Evolutionary conservation across 2,329 filamentous ascomycete genomes (phyloP).

Genomic region (Xenosphaeropsis pyriputrescens): DNA sequence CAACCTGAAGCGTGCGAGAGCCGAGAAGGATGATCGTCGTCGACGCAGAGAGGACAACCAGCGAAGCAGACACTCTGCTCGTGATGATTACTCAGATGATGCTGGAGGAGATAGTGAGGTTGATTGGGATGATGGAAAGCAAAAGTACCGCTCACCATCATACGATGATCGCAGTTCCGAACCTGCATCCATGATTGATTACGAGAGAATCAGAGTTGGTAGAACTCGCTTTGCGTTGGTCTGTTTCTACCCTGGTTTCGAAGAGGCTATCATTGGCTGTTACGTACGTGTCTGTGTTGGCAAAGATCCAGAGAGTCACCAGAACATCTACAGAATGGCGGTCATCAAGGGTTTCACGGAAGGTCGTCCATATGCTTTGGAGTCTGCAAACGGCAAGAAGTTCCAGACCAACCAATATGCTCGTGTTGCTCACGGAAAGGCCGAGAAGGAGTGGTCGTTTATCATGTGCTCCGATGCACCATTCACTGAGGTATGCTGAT

Average conservation of each 20-base stretch:
- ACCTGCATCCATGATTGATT: constrained; percentile 62
- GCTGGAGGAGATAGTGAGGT: constrained; percentile 65
- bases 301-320: constrained; percentile 54
- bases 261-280: constrained; percentile 66
- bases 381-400: constrained; percentile 54
- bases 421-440: constrained; percentile 66
- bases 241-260: constrained; percentile 87
- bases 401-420: constrained; percentile 82
- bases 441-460: constrained; percentile 77
- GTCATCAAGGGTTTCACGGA: constrained; percentile 71
- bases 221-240: constrained; percentile 78
- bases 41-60: constrained; percentile 46
- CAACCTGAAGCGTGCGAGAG: constrained; percentile 41
- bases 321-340: constrained; percentile 76
- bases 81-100: constrained; percentile 41
- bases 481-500: constrained; percentile 58
- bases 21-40: constrained; percentile 49
- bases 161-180: constrained; percentile 34
- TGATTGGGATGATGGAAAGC: constrained; percentile 52
- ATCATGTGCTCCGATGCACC: constrained; percentile 74
- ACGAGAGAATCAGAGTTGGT: constrained; percentile 72
- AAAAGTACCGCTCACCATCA: constrained; percentile 27
- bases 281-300: constrained; percentile 79
- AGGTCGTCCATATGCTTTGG: constrained; percentile 73
- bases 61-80: constrained; percentile 32